phyloP scores from a whole-genome alignment of 208 protist genomes.

The Acanthamoeba healyi region DNA sequence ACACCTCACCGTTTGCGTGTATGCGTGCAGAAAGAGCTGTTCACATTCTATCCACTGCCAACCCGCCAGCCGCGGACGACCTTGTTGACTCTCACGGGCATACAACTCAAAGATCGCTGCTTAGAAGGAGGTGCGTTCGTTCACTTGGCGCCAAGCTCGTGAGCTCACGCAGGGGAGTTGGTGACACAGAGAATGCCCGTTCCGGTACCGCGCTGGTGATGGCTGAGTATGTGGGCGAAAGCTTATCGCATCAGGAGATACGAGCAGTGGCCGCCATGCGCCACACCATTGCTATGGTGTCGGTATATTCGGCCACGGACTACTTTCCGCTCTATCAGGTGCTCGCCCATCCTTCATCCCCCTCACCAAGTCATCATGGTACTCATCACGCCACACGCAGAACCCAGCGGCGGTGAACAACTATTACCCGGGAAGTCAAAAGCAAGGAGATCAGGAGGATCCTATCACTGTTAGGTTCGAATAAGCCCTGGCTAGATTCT shows the following conservation, averaged over 20 bases:
- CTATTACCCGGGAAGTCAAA: conserved; percentile 21
- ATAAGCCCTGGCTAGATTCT: background rate
- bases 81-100: background rate
- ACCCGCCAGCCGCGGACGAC: conserved; percentile 42
- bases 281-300: conserved; percentile 58
- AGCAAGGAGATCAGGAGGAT: background rate
- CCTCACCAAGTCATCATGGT: background rate
- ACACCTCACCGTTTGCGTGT: background rate
- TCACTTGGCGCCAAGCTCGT: too few relatives aligned
- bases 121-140: background rate
- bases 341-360: background rate
- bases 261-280: conserved; percentile 19
- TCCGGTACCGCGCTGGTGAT: background rate
- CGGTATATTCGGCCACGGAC: conserved; percentile 8
- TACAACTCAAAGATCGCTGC: background rate
- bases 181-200: background rate
- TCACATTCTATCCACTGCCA: conserved; percentile 41
- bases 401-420: conserved; percentile 23
- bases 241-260: conserved; percentile 22
- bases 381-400: background rate
- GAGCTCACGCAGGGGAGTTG: too few relatives aligned
- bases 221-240: conserved; percentile 47
- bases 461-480: background rate
- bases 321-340: conserved; percentile 21
- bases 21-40: background rate